Conservation (phyloP, 306 rosid genomes). For the Canavalia gladiata region DNA sequence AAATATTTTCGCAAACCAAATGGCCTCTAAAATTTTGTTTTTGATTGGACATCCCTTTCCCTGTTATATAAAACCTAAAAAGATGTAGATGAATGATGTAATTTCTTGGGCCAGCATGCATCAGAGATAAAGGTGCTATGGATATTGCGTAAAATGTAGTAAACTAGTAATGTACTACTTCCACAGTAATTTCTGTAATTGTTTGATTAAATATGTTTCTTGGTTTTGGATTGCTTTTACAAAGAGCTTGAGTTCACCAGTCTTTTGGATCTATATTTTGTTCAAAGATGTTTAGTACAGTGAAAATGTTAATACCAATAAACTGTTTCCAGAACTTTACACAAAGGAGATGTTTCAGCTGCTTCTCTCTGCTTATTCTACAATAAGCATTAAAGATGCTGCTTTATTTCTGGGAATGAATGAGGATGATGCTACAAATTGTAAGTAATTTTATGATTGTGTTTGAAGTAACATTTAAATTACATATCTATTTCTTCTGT, state of each 20-base stretch:
- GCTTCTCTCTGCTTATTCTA: conserved; percentile 87
- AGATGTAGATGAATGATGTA: background rate
- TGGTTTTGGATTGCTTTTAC: conserved; percentile 26
- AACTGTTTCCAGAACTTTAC: conserved; percentile 75
- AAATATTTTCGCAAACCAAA: no score
- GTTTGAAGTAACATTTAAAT: background rate
- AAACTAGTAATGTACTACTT: background rate
- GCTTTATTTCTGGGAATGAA: conserved; percentile 89
- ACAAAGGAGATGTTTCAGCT: conserved; percentile 87
- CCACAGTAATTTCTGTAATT: conserved; percentile 1
- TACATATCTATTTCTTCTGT: background rate
- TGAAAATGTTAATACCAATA: background rate
- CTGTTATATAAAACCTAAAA: background rate
- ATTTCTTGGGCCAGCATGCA: conserved; percentile 13
- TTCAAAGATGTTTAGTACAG: background rate
- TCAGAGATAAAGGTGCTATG: background rate
- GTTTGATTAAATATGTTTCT: background rate
- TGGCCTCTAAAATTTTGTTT: background rate
- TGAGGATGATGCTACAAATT: conserved; percentile 72
- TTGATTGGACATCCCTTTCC: background rate
- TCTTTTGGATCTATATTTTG: conserved; percentile 25
- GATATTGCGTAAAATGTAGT: conserved; percentile 11
- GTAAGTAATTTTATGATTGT: conserved; percentile 59
- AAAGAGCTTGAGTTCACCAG: background rate
- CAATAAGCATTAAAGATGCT: conserved; percentile 79